Conservation (phyloP, 176 grass and related monocot genomes). For the Eragrostis nindensis region DNA sequence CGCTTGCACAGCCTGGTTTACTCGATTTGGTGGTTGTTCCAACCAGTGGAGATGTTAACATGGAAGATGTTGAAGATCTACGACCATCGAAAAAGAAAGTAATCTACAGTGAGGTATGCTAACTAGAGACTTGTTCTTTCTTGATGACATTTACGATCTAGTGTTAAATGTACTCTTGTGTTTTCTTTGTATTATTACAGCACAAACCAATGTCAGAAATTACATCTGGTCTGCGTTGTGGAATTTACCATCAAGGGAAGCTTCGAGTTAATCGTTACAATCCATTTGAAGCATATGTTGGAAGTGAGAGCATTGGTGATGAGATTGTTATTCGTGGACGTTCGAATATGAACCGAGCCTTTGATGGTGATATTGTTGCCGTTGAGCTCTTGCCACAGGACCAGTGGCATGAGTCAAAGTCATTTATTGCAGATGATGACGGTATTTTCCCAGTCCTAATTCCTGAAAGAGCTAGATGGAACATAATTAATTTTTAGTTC, state of each 20-base stretch:
- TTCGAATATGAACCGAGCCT: constrained; percentile 95
- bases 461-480: constrained; percentile 26
- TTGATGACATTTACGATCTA: neutral
- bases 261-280: constrained; percentile 96
- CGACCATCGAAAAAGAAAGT: constrained; percentile 93
- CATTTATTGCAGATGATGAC: constrained; percentile 78
- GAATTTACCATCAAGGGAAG: constrained; percentile 96
- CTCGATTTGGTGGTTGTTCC: constrained; percentile 79
- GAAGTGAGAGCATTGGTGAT: constrained; percentile 94
- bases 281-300: constrained; percentile 97
- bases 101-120: constrained; percentile 86
- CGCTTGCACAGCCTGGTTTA: constrained; percentile 84
- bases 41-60: constrained; percentile 71
- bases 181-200: constrained; percentile 58
- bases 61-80: constrained; percentile 85
- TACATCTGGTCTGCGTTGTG: constrained; percentile 76
- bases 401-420: constrained; percentile 79
- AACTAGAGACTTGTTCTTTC: constrained; percentile 10
- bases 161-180: neutral
- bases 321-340: constrained; percentile 93
- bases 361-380: constrained; percentile 96
- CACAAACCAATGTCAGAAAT: constrained; percentile 99
- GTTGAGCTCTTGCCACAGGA: constrained; percentile 93
- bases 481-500: constrained; percentile 18
- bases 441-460: constrained; percentile 47